A percentile compares a stretch with the other conserved stretches of the same genome.
Conservation (phyloP, 2,329 filamentous ascomycete genomes). For the Claviceps maximensis region DNA sequence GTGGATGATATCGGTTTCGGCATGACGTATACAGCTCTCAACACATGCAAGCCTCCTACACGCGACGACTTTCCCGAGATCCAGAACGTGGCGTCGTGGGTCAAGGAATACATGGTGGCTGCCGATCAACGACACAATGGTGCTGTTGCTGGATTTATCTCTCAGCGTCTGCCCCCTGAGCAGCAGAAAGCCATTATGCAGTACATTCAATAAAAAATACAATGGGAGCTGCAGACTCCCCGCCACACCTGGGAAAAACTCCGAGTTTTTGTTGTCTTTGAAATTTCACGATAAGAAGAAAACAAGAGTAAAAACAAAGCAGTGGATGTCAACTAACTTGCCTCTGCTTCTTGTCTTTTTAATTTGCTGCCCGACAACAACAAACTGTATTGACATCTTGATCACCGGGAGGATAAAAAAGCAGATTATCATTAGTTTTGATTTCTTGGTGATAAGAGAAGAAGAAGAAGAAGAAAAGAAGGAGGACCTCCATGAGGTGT, state of each 20-base stretch:
- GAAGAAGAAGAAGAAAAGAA: too few relatives aligned
- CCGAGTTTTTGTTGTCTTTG: not conserved
- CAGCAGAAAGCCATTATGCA: constrained; percentile 38
- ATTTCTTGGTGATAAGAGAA: too few relatives aligned
- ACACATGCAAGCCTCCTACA: constrained; percentile 66
- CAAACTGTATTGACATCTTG: too few relatives aligned
- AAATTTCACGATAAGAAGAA: not conserved
- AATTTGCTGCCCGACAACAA: too few relatives aligned
- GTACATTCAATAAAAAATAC: constrained; percentile 32
- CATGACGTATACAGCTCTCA: constrained; percentile 84
- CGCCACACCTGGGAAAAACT: not conserved
- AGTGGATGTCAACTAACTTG: too few relatives aligned
- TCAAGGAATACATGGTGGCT: constrained; percentile 60
- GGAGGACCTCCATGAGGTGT: too few relatives aligned
- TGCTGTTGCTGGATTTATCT: constrained; percentile 56
- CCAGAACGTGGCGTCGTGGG: constrained; percentile 72
- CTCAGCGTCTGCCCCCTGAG: constrained; percentile 54
- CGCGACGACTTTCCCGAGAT: constrained; percentile 81
- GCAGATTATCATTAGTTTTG: too few relatives aligned
- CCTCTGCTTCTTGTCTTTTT: too few relatives aligned
- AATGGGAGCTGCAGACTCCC: too few relatives aligned
- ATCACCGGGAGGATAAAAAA: too few relatives aligned
- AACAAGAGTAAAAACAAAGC: too few relatives aligned
- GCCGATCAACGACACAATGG: constrained; percentile 64
- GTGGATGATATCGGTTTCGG: constrained; percentile 93